A percentile compares a stretch with the other conserved stretches of the same genome.
phyloP scores from a whole-genome alignment of 2,329 filamentous ascomycete genomes.

The Monosporascus sp. region DNA sequence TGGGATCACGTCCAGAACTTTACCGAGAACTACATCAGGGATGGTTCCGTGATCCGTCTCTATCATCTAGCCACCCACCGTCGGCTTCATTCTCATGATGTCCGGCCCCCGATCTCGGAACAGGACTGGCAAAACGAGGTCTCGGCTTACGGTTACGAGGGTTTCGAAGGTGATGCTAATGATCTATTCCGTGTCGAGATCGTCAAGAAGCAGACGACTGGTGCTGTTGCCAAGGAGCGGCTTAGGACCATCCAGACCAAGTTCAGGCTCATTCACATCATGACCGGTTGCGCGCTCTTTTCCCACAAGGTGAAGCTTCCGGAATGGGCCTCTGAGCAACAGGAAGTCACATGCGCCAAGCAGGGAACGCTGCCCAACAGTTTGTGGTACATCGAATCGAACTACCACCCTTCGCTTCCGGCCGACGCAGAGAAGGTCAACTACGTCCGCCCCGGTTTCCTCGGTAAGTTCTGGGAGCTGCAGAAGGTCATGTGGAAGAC shows the following conservation, averaged over 20 bases:
- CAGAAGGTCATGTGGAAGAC: conserved; percentile 99
- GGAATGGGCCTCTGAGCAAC: conserved; percentile 96
- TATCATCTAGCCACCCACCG: conserved; percentile 81
- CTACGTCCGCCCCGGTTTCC: conserved; percentile 89
- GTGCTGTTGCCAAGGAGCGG: conserved; percentile 72
- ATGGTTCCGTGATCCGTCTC: conserved; percentile 75
- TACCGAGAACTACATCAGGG: conserved; percentile 57
- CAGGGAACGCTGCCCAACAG: conserved; percentile 92
- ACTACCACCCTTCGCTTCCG: conserved; percentile 73
- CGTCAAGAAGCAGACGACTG: conserved; percentile 79
- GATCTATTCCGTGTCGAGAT: conserved; percentile 95
- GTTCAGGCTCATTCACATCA: conserved; percentile 89
- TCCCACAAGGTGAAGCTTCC: conserved; percentile 99
- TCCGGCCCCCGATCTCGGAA: conserved; percentile 79
- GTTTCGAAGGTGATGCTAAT: conserved; percentile 94
- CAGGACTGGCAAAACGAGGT: conserved; percentile 94
- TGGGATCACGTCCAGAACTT: conserved; percentile 71
- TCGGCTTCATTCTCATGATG: conserved; percentile 92
- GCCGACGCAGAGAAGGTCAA: conserved; percentile 86
- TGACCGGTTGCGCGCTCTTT: conserved; percentile 95
- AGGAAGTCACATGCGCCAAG: conserved; percentile 96
- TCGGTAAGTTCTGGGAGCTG: conserved; percentile 96
- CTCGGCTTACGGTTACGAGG: conserved; percentile 94
- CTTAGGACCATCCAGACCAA: conserved; percentile 93
- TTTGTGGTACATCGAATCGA: conserved; percentile 92